Base-by-base conservation (phyloP, 306 rosid genomes). In the Medicago truncatula region DNA sequence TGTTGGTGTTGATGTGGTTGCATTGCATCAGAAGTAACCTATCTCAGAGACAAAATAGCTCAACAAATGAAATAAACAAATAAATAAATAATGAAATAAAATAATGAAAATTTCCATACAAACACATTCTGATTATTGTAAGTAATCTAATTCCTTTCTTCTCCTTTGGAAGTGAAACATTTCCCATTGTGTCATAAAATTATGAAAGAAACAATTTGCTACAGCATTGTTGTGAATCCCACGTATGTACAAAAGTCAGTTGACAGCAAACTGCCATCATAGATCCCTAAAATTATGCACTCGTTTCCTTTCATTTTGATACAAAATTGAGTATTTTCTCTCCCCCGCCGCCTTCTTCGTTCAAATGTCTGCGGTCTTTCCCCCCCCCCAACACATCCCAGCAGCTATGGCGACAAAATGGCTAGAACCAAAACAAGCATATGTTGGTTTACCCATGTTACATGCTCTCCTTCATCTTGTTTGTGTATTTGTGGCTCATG, bases 301-400 rank as follows among this genome's bases (percentile, higher is more conserved):
- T 53, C 6, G 66, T 78, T 80, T 75, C 73, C 76, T 56, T 83
- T 62, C 79, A 68, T 83, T 71, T 83, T 63, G 81, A 70, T 77
- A 83, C 87, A 88, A 73, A 84, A 81, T 53, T 75, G 76, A 50
- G 76, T 44, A 74, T 71, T 7, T 36, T 76, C 54, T 60, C 28
- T 6, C 57, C 78, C 39, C 73, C 84, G 10, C 81, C 70, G 14
- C 31, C 31, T 28, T 18, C 73, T 25, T 61, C 79, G 66, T 67
- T 68, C 71, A 70, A 80, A 80, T 78, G 49, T 61, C 79, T 66
- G 78, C 87, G 67, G 85, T 82, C 78, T 71, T 80, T 80, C 74
- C 79, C 83, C 74, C 79, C 83, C 82, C 83, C 84, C 81, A 64
- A 68, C 78, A 82, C 81, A 80, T 76, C 81, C 73, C 57, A 67